A percentile compares a stretch with the other conserved stretches of the same genome.
Evolutionary conservation across 768 basidiomycete genomes (phyloP).

Genomic region (Imleria badia): DNA sequence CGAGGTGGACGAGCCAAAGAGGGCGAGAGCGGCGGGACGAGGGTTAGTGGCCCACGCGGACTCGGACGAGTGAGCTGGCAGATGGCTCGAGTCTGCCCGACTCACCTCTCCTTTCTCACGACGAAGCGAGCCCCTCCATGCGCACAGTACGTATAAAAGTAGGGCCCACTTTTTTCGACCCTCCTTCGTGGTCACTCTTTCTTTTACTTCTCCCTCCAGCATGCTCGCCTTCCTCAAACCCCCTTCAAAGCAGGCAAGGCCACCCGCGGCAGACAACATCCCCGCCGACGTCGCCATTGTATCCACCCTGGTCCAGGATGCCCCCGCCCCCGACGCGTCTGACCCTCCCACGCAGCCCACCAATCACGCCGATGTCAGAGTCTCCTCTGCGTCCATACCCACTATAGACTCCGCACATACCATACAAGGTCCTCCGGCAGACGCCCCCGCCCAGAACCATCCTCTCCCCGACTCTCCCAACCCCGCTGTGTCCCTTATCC

Average conservation of each 20-base stretch:
- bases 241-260: slow-evolving; percentile 10
- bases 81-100: not conserved
- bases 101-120: slow-evolving; percentile 28
- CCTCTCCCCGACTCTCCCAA: slow-evolving; percentile 22
- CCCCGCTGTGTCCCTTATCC: slow-evolving; percentile 17
- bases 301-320: slow-evolving; percentile 1
- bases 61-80: not conserved
- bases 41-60: not conserved
- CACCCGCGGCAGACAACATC: not conserved
- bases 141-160: slow-evolving; percentile 28
- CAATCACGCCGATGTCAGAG: slow-evolving; percentile 7
- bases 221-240: slow-evolving; percentile 31
- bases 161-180: slow-evolving; percentile 4
- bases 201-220: not conserved
- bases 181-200: not conserved
- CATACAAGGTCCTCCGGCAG: slow-evolving; percentile 15
- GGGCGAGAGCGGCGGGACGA: not conserved
- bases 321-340: not conserved
- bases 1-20: not conserved
- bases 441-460: slow-evolving; percentile 1
- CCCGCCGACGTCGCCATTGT: slow-evolving; percentile 3
- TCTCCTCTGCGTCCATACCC: slow-evolving; percentile 20
- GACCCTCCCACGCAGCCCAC: not conserved
- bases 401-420: slow-evolving; percentile 26
- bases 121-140: slow-evolving; percentile 13